Conservation (phyloP, 257 asterid species). For the Solanum bulbocastanum region DNA sequence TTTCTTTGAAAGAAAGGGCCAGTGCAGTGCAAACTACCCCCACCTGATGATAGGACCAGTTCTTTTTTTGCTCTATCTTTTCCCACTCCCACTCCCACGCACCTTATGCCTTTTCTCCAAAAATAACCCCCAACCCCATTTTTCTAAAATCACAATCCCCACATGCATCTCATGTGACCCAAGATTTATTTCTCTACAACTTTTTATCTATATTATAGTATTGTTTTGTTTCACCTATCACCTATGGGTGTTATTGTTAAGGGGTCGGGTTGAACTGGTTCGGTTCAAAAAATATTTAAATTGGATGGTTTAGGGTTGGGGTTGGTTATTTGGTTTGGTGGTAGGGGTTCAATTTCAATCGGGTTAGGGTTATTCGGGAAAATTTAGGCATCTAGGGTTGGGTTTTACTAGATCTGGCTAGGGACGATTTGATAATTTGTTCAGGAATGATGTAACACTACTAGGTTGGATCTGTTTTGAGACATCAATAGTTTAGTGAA, state of each 20-base stretch:
- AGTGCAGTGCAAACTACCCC: background rate
- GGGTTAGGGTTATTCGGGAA: background rate
- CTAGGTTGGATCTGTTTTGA: background rate
- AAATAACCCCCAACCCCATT: background rate
- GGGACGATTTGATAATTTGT: background rate
- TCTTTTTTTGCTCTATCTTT: background rate
- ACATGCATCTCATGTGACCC: background rate
- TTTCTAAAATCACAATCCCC: background rate
- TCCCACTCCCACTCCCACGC: background rate
- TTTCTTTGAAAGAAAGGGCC: background rate
- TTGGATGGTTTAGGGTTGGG: background rate
- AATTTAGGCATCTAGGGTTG: background rate
- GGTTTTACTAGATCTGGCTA: background rate
- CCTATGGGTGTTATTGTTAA: background rate
- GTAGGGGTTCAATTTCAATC: background rate
- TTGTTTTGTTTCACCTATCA: background rate
- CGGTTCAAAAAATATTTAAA: background rate
- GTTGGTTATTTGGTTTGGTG: background rate
- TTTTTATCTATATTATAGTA: background rate
- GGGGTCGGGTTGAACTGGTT: background rate
- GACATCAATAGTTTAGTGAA: background rate
- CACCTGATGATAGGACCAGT: conserved; percentile 14
- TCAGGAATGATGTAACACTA: background rate
- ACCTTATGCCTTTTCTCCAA: background rate
- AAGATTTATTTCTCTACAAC: background rate